Evolutionary conservation across 2,329 filamentous ascomycete species (phyloP).

Genomic region (Aureobasidium pullulans): DNA sequence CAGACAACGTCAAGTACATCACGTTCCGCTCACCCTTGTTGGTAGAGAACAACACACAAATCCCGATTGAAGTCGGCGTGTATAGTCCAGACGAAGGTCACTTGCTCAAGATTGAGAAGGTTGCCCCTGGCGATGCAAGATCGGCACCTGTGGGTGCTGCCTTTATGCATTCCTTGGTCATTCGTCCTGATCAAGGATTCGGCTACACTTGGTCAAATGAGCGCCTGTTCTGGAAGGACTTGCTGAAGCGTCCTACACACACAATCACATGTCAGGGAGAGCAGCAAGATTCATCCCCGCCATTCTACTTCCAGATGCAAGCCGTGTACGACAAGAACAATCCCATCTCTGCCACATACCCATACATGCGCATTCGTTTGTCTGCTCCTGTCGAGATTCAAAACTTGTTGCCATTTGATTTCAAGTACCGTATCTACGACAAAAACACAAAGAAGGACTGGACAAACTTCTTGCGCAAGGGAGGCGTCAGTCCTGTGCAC

Average conservation of each 20-base stretch:
- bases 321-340: conserved; percentile 77
- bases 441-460: conserved; percentile 98
- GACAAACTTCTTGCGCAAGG: conserved; percentile 96
- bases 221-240: conserved; percentile 83
- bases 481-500: conserved; percentile 93
- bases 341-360: conserved; percentile 74
- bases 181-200: conserved; percentile 91
- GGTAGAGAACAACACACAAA: conserved; percentile 94
- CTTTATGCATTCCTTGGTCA: conserved; percentile 77
- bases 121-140: conserved; percentile 80
- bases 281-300: conserved; percentile 63
- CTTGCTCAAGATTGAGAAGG: conserved; percentile 95
- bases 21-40: conserved; percentile 86
- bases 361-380: conserved; percentile 87
- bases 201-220: conserved; percentile 94
- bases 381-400: conserved; percentile 91
- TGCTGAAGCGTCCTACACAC: conserved; percentile 74
- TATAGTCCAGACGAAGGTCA: conserved; percentile 83
- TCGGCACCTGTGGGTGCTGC: conserved; percentile 89
- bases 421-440: conserved; percentile 98
- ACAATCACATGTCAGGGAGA: conserved; percentile 87
- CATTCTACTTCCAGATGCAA: conserved; percentile 96
- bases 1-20: conserved; percentile 96
- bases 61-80: conserved; percentile 87
- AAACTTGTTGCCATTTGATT: conserved; percentile 91